Conservation (phyloP, 2,329 filamentous ascomycete genomes). For the Fusarium torulosum region DNA sequence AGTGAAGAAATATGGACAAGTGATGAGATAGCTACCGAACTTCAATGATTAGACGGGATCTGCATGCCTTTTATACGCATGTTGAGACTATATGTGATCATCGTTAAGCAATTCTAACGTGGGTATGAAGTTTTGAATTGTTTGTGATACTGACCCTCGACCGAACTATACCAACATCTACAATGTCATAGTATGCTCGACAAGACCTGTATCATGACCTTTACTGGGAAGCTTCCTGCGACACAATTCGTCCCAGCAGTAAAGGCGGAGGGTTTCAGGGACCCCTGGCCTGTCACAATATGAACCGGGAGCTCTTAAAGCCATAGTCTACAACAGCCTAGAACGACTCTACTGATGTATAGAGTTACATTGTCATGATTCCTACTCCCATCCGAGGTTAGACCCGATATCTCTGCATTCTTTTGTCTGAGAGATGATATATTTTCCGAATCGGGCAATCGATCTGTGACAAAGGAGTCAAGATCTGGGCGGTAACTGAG, state of each 20-base stretch:
- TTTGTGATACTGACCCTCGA: conserved; percentile 10
- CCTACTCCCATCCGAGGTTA: conserved; percentile 10
- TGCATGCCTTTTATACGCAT: conserved; percentile 28
- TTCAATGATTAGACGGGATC: conserved; percentile 2
- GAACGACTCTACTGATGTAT: background rate
- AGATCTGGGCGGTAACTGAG: conserved; percentile 41
- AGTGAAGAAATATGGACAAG: conserved; percentile 17
- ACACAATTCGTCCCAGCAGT: conserved; percentile 33
- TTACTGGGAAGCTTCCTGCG: conserved; percentile 28
- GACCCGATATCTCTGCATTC: background rate
- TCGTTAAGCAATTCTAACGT: conserved; percentile 15
- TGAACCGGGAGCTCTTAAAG: conserved; percentile 1
- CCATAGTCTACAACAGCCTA: conserved; percentile 10
- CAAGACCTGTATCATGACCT: conserved; percentile 31
- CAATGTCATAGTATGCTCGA: conserved; percentile 16
- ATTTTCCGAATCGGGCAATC: conserved; percentile 34
- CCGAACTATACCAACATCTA: background rate
- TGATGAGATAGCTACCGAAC: conserved; percentile 8
- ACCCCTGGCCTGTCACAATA: conserved; percentile 29
- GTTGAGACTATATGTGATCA: conserved; percentile 10
- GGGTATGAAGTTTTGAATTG: conserved; percentile 14
- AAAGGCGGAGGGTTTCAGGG: conserved; percentile 34
- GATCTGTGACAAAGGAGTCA: conserved; percentile 31
- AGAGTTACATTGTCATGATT: conserved; percentile 8
- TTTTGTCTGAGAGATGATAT: conserved; percentile 21